Base-by-base conservation (phyloP, 352 stramenopile species). In the Phytophthora fragariae region DNA sequence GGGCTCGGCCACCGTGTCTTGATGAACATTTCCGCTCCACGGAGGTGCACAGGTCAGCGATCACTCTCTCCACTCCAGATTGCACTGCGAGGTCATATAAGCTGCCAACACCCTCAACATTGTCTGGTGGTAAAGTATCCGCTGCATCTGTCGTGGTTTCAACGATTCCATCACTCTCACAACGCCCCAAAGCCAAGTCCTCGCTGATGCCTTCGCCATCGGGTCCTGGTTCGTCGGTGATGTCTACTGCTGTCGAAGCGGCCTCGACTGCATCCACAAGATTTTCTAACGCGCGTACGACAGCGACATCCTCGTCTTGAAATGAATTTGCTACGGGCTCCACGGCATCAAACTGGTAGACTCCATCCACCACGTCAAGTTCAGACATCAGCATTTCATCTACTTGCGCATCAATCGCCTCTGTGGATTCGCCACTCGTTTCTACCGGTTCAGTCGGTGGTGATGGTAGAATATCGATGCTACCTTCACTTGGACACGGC, bases 31-130 rank as follows among this genome's bases (percentile, higher is more conserved):
- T 61, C 11, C 54, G 54, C 19, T 57, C 59, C n/a, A 68, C 70
- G 0, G 47, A 71, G 0, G 21, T 19, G 46, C 62, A 71, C 37
- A 75, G 12, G 2, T 70, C 61, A n/a, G 19, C 15, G 54, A 74
- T 8, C 37, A 60, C 53, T 41, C 44, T 39, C 29, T 46, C 15
- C 24, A 57, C 52, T 24, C 31, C 31, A 44, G 60, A 12, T 29
- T 57, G 24, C 5, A 56, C n/a, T 19, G 19, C n/a, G 15, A 35
- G 6, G 35, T 17, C 47, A 29, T 8, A 17, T 27, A 10, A 31
- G 19, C 47, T 55, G 44, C 12, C 24, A 57, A 6, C 5, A 57
- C 19, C 8, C 12, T 19, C 24, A n/a, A 35, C 19, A 24, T n/a
- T 21, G 55, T 49, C 55, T 15, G 12, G 29, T 46, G 55, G 33